Evolutionary conservation across 208 protist genomes (phyloP).

Genomic region (Acanthamoeba castellanii): DNA sequence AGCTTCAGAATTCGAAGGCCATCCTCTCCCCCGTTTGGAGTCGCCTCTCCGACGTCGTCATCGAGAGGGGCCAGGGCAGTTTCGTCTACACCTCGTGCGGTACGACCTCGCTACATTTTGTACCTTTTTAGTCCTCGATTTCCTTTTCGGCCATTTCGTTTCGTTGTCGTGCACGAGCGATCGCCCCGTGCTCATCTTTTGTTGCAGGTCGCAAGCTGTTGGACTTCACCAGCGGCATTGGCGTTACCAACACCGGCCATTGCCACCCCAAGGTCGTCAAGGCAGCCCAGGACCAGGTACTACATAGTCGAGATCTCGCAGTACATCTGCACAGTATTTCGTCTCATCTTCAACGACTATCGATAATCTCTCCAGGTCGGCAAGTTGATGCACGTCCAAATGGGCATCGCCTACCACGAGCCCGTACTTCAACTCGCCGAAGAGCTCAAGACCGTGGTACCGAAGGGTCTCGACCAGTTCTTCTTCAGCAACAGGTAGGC

Average conservation of each 20-base stretch:
- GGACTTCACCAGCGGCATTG: constrained; percentile 79
- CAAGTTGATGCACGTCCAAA: constrained; percentile 45
- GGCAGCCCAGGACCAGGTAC: constrained; percentile 60
- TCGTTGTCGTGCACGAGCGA: not conserved
- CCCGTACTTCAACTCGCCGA: constrained; percentile 53
- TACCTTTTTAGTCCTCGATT: not conserved
- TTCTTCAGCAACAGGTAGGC: constrained; percentile 71
- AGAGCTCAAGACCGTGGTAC: constrained; percentile 41
- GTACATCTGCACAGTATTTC: too few relatives aligned
- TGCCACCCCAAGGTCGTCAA: constrained; percentile 78
- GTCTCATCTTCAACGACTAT: too few relatives aligned
- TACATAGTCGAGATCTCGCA: too few relatives aligned
- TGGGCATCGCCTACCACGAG: constrained; percentile 58
- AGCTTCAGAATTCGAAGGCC: constrained; percentile 47
- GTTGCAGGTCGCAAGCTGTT: constrained; percentile 59
- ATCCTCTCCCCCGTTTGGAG: constrained; percentile 60
- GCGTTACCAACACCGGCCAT: constrained; percentile 77
- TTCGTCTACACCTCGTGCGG: constrained; percentile 38
- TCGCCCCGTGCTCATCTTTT: not conserved
- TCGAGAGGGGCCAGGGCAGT: constrained; percentile 43
- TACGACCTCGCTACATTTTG: not conserved
- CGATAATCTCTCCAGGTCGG: not conserved
- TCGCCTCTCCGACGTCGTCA: constrained; percentile 19
- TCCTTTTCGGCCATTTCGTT: not conserved
- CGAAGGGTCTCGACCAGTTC: constrained; percentile 64